These are phyloP conservation scores for Sordariomycetes sp. DNA, from an alignment of 2,329 filamentous ascomycete species.

Conservation along the genomic window DNA sequence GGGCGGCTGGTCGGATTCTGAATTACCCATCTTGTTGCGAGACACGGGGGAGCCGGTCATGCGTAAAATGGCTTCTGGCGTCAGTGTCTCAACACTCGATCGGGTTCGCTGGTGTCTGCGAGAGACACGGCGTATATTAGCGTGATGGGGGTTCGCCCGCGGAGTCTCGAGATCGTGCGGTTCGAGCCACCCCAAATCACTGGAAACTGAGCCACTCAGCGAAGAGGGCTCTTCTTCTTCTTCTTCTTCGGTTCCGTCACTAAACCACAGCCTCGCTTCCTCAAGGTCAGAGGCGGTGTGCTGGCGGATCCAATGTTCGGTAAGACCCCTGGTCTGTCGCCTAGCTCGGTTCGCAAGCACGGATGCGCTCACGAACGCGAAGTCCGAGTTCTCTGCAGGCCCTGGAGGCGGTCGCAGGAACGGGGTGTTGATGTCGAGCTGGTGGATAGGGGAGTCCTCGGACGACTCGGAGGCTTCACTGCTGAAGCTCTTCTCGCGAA, in stretches of 20 bases:
- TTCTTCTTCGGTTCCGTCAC: slow-evolving; percentile 51
- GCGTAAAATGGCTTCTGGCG: slow-evolving; percentile 15
- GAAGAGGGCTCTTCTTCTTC: slow-evolving; percentile 58
- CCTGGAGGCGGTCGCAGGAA: slow-evolving; percentile 46
- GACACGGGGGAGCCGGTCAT: slow-evolving; percentile 1
- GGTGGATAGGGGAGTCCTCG: slow-evolving; percentile 50
- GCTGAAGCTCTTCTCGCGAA: slow-evolving; percentile 40
- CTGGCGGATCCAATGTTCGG: slow-evolving; percentile 78
- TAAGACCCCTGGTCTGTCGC: slow-evolving; percentile 52
- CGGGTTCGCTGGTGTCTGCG: slow-evolving; percentile 29
- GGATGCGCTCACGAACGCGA: slow-evolving; percentile 37
- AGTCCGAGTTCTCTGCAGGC: slow-evolving; percentile 8
- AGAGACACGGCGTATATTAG: slow-evolving; percentile 6
- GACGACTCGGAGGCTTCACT: slow-evolving; percentile 49
- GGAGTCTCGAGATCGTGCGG: slow-evolving; percentile 34
- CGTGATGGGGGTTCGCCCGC: slow-evolving; percentile 20
- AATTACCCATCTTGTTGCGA: slow-evolving; percentile 2
- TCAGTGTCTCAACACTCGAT: slow-evolving; percentile 47
- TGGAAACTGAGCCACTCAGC: slow-evolving; percentile 54
- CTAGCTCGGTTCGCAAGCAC: slow-evolving; percentile 54
- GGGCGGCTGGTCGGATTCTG: slow-evolving; percentile 7
- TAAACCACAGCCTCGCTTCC: slow-evolving; percentile 74
- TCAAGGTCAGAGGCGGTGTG: slow-evolving; percentile 64
- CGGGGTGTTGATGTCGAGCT: slow-evolving; percentile 50
- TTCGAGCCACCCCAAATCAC: slow-evolving; percentile 38